Conservation (phyloP, 352 stramenopile genomes). For the Phytophthora sp. region DNA sequence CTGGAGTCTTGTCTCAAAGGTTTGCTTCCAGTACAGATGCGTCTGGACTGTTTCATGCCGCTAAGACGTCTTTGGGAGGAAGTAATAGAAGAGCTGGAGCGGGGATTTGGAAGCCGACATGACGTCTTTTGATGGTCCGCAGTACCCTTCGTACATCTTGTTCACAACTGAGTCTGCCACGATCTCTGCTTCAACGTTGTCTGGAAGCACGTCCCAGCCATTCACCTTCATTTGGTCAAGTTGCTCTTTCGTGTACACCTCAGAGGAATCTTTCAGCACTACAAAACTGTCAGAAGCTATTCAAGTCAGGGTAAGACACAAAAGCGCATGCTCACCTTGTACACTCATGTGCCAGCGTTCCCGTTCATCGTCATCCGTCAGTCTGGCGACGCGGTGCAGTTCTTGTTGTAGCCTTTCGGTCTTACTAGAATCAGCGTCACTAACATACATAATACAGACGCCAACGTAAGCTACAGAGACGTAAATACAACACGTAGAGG, state of each 20-base stretch:
- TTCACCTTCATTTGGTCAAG: slow-evolving; percentile 6
- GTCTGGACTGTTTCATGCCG: slow-evolving; percentile 1
- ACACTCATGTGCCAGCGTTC: slow-evolving; percentile 11
- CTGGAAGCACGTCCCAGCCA: slow-evolving; percentile 4
- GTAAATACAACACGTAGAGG: too few relatives aligned
- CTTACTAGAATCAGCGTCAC: neutral
- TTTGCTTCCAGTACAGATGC: slow-evolving; percentile 9
- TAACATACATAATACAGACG: too few relatives aligned
- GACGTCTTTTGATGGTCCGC: neutral
- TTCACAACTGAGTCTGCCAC: neutral
- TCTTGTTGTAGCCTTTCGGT: neutral
- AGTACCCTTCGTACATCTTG: slow-evolving; percentile 11
- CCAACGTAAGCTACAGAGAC: too few relatives aligned
- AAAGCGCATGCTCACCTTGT: slow-evolving; percentile 1
- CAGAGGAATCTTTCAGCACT: slow-evolving; percentile 18
- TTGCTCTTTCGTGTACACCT: neutral
- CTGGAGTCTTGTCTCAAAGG: neutral
- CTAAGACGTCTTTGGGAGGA: slow-evolving; percentile 18
- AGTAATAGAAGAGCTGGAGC: slow-evolving; percentile 14
- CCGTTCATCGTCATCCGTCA: neutral
- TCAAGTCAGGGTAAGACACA: slow-evolving; percentile 6
- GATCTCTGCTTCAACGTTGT: neutral
- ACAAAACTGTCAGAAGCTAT: neutral
- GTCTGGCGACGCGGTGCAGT: neutral
- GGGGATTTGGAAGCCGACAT: neutral